phyloP scores from a whole-genome alignment of 768 basidiomycete genomes.

The Calocera viscosa region DNA sequence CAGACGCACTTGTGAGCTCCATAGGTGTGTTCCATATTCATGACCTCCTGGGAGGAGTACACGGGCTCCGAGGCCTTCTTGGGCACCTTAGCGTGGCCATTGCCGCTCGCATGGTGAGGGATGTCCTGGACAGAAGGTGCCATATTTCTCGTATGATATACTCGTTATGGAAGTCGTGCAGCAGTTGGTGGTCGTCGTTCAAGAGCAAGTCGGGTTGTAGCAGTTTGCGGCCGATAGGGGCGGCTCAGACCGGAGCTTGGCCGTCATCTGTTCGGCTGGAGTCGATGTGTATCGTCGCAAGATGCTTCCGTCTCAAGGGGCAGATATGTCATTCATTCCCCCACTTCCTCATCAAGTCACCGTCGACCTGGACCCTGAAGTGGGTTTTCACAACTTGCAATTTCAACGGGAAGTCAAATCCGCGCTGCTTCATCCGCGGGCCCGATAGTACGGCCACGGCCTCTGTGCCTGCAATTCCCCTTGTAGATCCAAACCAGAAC shows the following conservation, averaged over 20 bases:
- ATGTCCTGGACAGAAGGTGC: conserved; percentile 6
- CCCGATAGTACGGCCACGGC: background rate
- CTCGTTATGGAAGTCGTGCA: background rate
- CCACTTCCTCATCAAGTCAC: background rate
- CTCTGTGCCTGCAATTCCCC: background rate
- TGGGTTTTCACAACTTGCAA: background rate
- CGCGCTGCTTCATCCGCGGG: background rate
- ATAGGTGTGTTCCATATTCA: conserved; percentile 67
- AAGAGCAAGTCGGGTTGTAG: background rate
- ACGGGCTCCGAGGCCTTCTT: background rate
- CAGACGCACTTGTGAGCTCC: conserved; percentile 78
- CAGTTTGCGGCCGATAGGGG: background rate
- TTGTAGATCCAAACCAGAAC: too few relatives aligned
- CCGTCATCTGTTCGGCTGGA: background rate
- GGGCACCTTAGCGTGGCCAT: background rate
- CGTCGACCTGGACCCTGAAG: background rate
- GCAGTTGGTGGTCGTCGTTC: background rate
- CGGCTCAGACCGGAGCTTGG: background rate
- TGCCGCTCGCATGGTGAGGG: background rate
- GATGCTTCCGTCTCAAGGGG: background rate
- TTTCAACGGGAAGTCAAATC: background rate
- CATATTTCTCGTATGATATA: background rate
- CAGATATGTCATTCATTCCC: background rate
- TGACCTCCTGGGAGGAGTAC: conserved; percentile 39
- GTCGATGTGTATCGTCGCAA: background rate